Evolutionary conservation across 345 rosid genomes (phyloP).

Genomic region (Adansonia digitata): DNA sequence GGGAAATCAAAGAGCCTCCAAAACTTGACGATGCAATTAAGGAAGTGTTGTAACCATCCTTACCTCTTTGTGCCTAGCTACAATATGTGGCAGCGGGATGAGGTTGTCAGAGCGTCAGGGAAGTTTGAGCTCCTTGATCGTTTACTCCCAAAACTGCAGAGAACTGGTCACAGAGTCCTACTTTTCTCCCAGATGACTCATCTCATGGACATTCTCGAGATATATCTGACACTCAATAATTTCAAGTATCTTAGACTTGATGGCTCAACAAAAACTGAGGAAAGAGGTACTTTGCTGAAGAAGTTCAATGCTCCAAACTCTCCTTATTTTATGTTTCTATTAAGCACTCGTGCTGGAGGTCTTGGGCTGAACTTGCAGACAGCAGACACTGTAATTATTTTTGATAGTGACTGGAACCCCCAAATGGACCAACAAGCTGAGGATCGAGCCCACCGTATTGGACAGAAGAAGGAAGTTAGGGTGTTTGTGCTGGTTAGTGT

Average conservation of each 20-base stretch:
- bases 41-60: conserved; percentile 99
- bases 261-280: conserved; percentile 96
- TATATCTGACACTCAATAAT: conserved; percentile 69
- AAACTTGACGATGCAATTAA: conserved; percentile 91
- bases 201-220: conserved; percentile 86
- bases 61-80: conserved; percentile 81
- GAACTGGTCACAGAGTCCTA: conserved; percentile 81
- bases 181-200: conserved; percentile 99
- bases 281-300: conserved; percentile 81
- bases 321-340: conserved; percentile 93
- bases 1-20: conserved; percentile 89
- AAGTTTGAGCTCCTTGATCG: conserved; percentile 97
- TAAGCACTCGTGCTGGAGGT: conserved; percentile 99
- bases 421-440: conserved; percentile 99
- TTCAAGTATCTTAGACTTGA: conserved; percentile 90
- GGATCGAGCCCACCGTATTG: conserved; percentile 99
- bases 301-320: conserved; percentile 92
- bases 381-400: conserved; percentile 92
- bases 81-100: conserved; percentile 80
- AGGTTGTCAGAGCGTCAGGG: conserved; percentile 91
- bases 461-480: conserved; percentile 97
- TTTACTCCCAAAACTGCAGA: conserved; percentile 83
- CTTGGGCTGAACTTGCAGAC: conserved; percentile 97
- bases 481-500: conserved; percentile 98
- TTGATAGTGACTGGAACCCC: conserved; percentile 99